A percentile compares a stretch with the other conserved stretches of the same genome.
Evolutionary conservation across 164 flowering plant genomes (phyloP).

Genomic region (Sextonia rubra): DNA sequence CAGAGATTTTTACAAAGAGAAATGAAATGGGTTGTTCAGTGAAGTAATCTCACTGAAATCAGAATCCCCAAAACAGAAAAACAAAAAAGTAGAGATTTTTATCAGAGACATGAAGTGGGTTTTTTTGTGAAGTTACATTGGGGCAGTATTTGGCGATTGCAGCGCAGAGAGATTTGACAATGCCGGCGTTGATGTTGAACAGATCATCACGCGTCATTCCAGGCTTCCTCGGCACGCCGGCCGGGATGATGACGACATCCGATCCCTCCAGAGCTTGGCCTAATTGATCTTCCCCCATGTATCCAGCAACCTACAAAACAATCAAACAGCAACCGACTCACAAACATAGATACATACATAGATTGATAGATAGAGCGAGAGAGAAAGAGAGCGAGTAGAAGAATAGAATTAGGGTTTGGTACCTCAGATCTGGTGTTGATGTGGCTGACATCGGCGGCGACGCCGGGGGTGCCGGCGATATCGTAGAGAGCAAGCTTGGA

Average conservation of each 20-base stretch:
- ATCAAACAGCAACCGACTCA: neutral
- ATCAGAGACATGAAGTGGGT: neutral
- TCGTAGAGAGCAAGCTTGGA: constrained; percentile 56
- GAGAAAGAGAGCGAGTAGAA: neutral
- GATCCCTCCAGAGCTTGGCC: constrained; percentile 76
- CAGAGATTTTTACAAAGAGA: too few relatives aligned
- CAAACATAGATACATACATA: neutral
- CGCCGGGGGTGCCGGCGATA: constrained; percentile 63
- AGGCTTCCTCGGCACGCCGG: constrained; percentile 96
- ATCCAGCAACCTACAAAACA: constrained; percentile 58
- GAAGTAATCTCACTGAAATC: neutral
- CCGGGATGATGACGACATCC: constrained; percentile 85
- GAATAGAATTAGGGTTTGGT: neutral
- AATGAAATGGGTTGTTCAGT: too few relatives aligned
- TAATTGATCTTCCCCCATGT: constrained; percentile 62
- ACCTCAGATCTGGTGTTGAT: constrained; percentile 57
- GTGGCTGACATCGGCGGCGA: constrained; percentile 68
- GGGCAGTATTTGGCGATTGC: constrained; percentile 95
- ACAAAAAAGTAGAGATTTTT: constrained; percentile 1
- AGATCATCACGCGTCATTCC: constrained; percentile 99
- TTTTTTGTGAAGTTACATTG: constrained; percentile 31
- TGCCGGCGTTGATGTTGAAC: constrained; percentile 93
- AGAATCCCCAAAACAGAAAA: neutral
- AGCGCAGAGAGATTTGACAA: constrained; percentile 64
- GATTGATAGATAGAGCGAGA: neutral